Evolutionary conservation across 495 filamentous ascomycete genomes (phyloP).

Genomic region (Talaromyces borbonicus): DNA sequence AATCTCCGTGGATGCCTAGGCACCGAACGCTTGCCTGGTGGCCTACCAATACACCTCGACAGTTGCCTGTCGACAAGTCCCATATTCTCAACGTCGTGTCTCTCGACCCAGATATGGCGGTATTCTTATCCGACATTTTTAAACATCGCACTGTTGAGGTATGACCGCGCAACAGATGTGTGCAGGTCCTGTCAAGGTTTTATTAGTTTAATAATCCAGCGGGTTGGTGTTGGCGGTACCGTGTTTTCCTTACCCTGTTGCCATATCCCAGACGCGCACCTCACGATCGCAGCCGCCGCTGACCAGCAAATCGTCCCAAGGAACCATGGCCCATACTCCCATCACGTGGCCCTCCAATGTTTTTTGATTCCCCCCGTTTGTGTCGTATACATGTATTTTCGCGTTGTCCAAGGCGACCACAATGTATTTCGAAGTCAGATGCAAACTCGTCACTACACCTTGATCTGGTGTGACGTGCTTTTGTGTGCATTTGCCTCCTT

Average conservation of each 20-base stretch:
- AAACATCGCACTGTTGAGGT: constrained; percentile 94
- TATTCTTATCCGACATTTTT: constrained; percentile 91
- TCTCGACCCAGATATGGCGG: constrained; percentile 90
- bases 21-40: constrained; percentile 96
- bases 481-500: constrained; percentile 67
- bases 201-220: constrained; percentile 2
- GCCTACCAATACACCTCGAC: constrained; percentile 84
- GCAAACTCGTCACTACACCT: constrained; percentile 90
- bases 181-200: constrained; percentile 41
- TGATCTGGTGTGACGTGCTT: constrained; percentile 89
- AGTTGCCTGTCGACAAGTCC: constrained; percentile 81
- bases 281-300: constrained; percentile 96
- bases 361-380: constrained; percentile 75
- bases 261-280: constrained; percentile 95
- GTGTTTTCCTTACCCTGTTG: constrained; percentile 62
- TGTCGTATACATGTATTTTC: constrained; percentile 96
- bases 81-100: constrained; percentile 92
- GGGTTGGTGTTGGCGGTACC: background rate
- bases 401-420: constrained; percentile 96
- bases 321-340: constrained; percentile 99
- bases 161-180: constrained; percentile 85
- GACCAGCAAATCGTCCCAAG: constrained; percentile 90
- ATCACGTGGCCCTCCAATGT: constrained; percentile 93
- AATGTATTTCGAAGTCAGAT: constrained; percentile 91
- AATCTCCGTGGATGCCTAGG: constrained; percentile 88